These are phyloP conservation scores for Sungouiella thailandica DNA, from an alignment of 805 yeast species.

Conservation along the genomic window DNA sequence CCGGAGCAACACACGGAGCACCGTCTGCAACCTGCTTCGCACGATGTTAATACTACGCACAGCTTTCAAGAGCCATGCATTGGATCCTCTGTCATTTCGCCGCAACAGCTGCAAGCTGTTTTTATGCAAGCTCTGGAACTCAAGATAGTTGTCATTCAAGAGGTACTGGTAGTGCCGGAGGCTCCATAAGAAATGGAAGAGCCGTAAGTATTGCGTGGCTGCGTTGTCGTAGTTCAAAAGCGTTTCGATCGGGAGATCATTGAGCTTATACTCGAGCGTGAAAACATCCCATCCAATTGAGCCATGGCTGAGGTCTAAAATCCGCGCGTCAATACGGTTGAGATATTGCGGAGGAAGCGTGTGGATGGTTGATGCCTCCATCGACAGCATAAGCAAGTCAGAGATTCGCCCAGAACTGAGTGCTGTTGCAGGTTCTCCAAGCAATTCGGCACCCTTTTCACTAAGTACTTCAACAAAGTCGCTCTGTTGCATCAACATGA, in stretches of 20 bases:
- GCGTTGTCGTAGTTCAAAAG: conserved; percentile 35
- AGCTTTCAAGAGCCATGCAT: conserved; percentile 26
- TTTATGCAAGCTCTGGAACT: conserved; percentile 21
- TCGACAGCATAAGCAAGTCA: conserved; percentile 58
- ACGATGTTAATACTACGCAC: conserved; percentile 32
- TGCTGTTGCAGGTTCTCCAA: conserved; percentile 58
- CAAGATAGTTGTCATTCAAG: conserved; percentile 33
- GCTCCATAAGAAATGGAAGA: conserved; percentile 84
- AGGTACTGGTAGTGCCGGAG: conserved; percentile 57
- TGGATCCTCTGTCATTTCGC: conserved; percentile 14
- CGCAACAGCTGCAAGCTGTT: conserved; percentile 16
- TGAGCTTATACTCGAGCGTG: conserved; percentile 69
- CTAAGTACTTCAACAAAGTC: conserved; percentile 74
- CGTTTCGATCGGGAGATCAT: conserved; percentile 48
- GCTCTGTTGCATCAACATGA: conserved; percentile 69
- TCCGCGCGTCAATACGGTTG: conserved; percentile 72
- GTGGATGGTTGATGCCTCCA: conserved; percentile 48
- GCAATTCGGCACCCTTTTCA: conserved; percentile 44
- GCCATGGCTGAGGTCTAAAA: conserved; percentile 67
- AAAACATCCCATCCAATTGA: conserved; percentile 89
- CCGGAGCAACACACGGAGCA: conserved; percentile 35
- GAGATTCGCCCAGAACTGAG: conserved; percentile 65
- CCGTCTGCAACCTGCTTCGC: conserved; percentile 36
- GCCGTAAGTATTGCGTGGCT: conserved; percentile 50
- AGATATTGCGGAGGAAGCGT: conserved; percentile 32